These are phyloP conservation scores for Globisporangium perplexum DNA, from an alignment of 352 stramenopile species.

Conservation along the genomic window DNA sequence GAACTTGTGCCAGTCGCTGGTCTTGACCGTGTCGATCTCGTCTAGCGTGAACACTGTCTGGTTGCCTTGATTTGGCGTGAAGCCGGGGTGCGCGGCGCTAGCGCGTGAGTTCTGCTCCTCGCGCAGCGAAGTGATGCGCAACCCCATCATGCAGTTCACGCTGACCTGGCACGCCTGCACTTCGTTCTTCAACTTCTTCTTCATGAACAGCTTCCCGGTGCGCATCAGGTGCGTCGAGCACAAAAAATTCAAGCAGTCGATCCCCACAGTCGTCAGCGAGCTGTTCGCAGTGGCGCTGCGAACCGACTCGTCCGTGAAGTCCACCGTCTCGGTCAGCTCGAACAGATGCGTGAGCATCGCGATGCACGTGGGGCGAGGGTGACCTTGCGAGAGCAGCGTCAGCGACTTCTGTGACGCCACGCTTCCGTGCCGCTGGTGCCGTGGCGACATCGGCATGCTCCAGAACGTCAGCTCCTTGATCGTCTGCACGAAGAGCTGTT, in stretches of 20 bases:
- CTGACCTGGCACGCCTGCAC: constrained; percentile 61
- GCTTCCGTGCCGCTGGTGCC: constrained; percentile 34
- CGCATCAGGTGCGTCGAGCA: constrained; percentile 80
- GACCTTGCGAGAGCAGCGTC: constrained; percentile 55
- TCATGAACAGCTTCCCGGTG: constrained; percentile 50
- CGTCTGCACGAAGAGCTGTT: constrained; percentile 74
- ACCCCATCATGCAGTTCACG: constrained; percentile 86
- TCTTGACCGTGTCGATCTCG: constrained; percentile 69
- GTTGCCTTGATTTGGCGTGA: constrained; percentile 53
- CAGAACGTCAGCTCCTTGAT: constrained; percentile 83
- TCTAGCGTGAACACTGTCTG: constrained; percentile 73
- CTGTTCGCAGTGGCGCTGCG: constrained; percentile 22
- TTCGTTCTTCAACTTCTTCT: constrained; percentile 81
- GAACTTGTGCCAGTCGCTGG: constrained; percentile 65
- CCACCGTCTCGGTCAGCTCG: constrained; percentile 78
- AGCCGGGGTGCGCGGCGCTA: constrained; percentile 35
- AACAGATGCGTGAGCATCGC: constrained; percentile 81
- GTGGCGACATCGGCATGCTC: constrained; percentile 40
- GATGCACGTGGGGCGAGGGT: constrained; percentile 67
- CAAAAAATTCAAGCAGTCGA: constrained; percentile 84
- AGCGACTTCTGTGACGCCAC: constrained; percentile 59
- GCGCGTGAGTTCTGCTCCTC: constrained; percentile 29
- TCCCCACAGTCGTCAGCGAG: constrained; percentile 53
- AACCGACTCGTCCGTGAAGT: constrained; percentile 57
- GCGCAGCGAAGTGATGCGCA: constrained; percentile 62